Conservation (phyloP, 805 yeast genomes). For the Peterozyma xylosa region DNA sequence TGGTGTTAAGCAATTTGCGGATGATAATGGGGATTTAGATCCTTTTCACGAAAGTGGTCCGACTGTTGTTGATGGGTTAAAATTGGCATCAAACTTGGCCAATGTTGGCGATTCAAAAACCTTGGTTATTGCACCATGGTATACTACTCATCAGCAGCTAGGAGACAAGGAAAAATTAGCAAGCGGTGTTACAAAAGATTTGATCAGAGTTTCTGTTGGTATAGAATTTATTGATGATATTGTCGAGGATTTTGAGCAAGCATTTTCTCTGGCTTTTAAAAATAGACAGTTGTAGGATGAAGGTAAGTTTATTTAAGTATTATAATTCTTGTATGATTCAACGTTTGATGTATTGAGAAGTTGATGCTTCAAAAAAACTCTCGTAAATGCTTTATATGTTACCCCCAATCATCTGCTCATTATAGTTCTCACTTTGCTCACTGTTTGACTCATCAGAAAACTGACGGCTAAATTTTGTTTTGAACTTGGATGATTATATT, state of each 20-base stretch:
- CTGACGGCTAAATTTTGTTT: too few species aligned
- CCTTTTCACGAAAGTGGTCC: slow-evolving; percentile 76
- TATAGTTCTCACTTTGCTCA: too few species aligned
- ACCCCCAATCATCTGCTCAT: too few species aligned
- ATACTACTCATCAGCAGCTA: slow-evolving; percentile 92
- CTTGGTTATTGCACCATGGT: slow-evolving; percentile 91
- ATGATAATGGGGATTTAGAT: slow-evolving; percentile 36
- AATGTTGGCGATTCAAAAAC: slow-evolving; percentile 97
- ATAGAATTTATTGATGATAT: slow-evolving; percentile 89
- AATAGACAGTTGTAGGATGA: too few species aligned
- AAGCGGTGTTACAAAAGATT: slow-evolving; percentile 84
- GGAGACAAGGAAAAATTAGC: slow-evolving; percentile 70
- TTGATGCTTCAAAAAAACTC: too few species aligned
- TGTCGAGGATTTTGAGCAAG: slow-evolving; percentile 80
- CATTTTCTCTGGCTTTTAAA: slow-evolving; percentile 33
- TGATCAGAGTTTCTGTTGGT: slow-evolving; percentile 86
- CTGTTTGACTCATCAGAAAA: too few species aligned
- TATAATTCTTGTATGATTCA: too few species aligned
- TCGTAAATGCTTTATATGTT: too few species aligned
- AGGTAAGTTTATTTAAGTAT: too few species aligned
- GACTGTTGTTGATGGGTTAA: slow-evolving; percentile 72
- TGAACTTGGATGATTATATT: too few species aligned
- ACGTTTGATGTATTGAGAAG: too few species aligned
- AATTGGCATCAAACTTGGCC: slow-evolving; percentile 87
- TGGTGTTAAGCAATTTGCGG: slow-evolving; percentile 68